Percentiles rank a stretch among this genome's conserved stretches.
Evolutionary conservation across 169 alveolate genomes (phyloP).

Genomic region (Eimeria maxima): DNA sequence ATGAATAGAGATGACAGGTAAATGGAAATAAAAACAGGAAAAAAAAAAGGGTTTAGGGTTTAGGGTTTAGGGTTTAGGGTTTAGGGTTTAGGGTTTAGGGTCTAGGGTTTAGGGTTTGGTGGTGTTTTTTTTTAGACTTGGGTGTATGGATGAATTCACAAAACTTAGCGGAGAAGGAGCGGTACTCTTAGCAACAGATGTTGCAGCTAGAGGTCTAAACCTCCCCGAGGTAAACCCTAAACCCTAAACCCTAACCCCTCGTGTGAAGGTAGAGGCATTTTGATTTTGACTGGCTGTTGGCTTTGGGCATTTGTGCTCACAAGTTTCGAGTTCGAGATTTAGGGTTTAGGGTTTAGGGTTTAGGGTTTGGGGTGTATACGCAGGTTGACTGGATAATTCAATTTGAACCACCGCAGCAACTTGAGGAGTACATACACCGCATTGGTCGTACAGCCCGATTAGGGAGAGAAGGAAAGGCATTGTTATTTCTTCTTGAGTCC

Average conservation of each 20-base stretch:
- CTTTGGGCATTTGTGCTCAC: background rate
- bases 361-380: background rate
- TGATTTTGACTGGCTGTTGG: background rate
- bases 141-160: constrained; percentile 74
- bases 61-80: background rate
- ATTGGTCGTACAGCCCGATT: constrained; percentile 99
- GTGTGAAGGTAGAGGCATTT: background rate
- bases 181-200: constrained; percentile 95
- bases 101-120: too few species aligned
- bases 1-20: constrained; percentile 72
- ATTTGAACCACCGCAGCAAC: constrained; percentile 99
- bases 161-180: constrained; percentile 20
- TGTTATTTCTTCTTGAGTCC: constrained; percentile 98
- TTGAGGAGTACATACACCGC: constrained; percentile 99
- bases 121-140: constrained; percentile 41
- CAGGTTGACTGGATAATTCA: constrained; percentile 99
- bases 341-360: background rate
- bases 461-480: constrained; percentile 97
- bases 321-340: background rate
- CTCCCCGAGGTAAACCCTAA: constrained; percentile 95
- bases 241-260: background rate
- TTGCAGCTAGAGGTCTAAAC: constrained; percentile 99
- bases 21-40: background rate
- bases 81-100: too few species aligned
- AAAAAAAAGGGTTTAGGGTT: background rate